Percentiles rank a stretch among this genome's conserved stretches.
Conservation (phyloP, 306 rosid species). For the Fagus sylvatica region DNA sequence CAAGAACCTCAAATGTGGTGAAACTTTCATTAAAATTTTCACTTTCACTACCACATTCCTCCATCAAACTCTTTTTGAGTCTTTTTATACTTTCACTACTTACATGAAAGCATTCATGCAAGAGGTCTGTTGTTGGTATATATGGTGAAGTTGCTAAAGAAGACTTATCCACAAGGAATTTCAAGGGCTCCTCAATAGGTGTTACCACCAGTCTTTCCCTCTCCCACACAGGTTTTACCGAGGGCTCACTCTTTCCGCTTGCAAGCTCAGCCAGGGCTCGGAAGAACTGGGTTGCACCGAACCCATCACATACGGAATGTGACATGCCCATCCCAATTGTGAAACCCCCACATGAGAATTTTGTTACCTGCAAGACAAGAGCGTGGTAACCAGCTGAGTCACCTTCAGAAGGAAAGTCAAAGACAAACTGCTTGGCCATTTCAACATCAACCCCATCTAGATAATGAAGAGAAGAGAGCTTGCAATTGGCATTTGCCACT, state of each 20-base stretch:
- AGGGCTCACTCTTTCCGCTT: constrained; percentile 38
- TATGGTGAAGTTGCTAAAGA: constrained; percentile 44
- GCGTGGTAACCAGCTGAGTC: constrained; percentile 24
- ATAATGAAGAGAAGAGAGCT: constrained; percentile 43
- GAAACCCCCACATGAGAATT: constrained; percentile 50
- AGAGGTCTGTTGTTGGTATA: constrained; percentile 36
- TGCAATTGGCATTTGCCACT: constrained; percentile 38
- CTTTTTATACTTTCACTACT: constrained; percentile 31
- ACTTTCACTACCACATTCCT: not conserved
- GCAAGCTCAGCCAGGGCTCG: constrained; percentile 41
- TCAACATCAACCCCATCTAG: constrained; percentile 42
- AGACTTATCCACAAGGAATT: constrained; percentile 18
- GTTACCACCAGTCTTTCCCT: constrained; percentile 38
- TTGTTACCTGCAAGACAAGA: constrained; percentile 45
- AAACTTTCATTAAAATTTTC: constrained; percentile 16
- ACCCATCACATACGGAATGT: constrained; percentile 45
- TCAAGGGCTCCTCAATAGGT: constrained; percentile 21
- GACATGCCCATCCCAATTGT: constrained; percentile 48
- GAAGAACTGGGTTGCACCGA: constrained; percentile 44
- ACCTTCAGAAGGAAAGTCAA: constrained; percentile 33
- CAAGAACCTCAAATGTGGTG: constrained; percentile 52
- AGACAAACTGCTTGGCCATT: constrained; percentile 26
- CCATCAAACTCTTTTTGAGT: constrained; percentile 37
- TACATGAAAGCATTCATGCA: constrained; percentile 33
- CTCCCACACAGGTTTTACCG: constrained; percentile 53